Evolutionary conservation across 495 filamentous ascomycete genomes (phyloP).

Genomic region (Parathielavia hyrcaniae): DNA sequence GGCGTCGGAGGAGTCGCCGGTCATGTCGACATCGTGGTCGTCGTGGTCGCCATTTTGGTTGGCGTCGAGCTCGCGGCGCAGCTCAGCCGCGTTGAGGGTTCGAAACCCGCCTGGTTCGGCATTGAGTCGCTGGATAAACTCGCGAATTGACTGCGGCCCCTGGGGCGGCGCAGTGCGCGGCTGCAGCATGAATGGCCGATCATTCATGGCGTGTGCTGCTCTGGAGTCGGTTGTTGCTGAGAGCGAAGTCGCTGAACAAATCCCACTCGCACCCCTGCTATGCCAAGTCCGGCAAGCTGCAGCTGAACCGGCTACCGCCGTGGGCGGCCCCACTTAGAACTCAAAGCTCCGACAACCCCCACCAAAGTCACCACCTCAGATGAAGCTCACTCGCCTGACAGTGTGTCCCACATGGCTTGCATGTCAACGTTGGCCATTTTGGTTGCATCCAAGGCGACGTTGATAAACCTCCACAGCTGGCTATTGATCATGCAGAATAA

Average conservation of each 20-base stretch:
- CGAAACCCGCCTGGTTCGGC: slow-evolving; percentile 68
- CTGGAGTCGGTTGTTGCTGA: background rate
- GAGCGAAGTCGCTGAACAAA: background rate
- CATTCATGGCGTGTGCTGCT: slow-evolving; percentile 29
- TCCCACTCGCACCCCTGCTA: background rate
- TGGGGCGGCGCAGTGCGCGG: slow-evolving; percentile 50
- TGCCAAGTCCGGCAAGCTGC: background rate
- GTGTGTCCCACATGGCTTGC: no score
- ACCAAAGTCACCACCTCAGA: no score
- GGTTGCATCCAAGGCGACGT: background rate
- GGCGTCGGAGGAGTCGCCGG: slow-evolving; percentile 26
- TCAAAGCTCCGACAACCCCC: no score
- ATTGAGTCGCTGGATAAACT: slow-evolving; percentile 70
- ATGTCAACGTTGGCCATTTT: no score
- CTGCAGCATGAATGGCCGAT: slow-evolving; percentile 58
- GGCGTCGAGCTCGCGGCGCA: slow-evolving; percentile 55
- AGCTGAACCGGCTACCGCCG: background rate
- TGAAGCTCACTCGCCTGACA: no score
- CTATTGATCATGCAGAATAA: no score
- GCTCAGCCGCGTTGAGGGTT: slow-evolving; percentile 54
- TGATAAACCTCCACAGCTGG: no score
- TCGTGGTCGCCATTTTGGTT: slow-evolving; percentile 28
- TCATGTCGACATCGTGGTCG: slow-evolving; percentile 29
- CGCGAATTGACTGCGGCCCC: slow-evolving; percentile 56
- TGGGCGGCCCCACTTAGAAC: background rate